phyloP scores from a whole-genome alignment of 257 asterid genomes.

The Lycium ferocissimum region DNA sequence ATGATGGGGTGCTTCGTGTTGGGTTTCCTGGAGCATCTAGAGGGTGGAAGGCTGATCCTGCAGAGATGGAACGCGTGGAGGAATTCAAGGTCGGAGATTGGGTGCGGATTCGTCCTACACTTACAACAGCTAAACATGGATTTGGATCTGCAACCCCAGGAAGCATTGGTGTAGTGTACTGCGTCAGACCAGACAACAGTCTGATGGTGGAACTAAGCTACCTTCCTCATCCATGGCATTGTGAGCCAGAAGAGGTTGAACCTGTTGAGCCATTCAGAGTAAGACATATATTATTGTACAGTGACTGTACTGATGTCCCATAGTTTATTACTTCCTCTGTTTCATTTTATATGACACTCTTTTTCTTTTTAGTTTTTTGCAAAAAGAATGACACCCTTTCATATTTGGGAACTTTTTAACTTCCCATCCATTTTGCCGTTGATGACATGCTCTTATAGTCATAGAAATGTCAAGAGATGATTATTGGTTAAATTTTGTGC shows the following conservation, averaged over 20 bases:
- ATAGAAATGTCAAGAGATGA: conserved; percentile 7
- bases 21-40: conserved; percentile 99
- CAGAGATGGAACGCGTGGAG: conserved; percentile 99
- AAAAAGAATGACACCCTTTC: background rate
- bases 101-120: conserved; percentile 96
- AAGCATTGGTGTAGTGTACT: conserved; percentile 88
- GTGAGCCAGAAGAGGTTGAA: conserved; percentile 99
- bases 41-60: conserved; percentile 99
- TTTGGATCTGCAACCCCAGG: conserved; percentile 97
- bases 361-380: background rate
- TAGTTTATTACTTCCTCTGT: background rate
- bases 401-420: background rate
- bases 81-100: conserved; percentile 98
- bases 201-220: conserved; percentile 84
- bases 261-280: conserved; percentile 96
- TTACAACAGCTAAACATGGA: conserved; percentile 96
- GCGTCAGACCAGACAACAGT: conserved; percentile 91
- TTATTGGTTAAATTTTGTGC: background rate
- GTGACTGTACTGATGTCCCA: background rate
- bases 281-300: conserved; percentile 34
- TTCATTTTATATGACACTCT: background rate
- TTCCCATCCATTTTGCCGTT: background rate
- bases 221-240: conserved; percentile 98
- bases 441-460: conserved; percentile 7
- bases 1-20: conserved; percentile 96